Conservation (phyloP, 1,284 basidiomycete species). For the Puccinia brachypodii region DNA sequence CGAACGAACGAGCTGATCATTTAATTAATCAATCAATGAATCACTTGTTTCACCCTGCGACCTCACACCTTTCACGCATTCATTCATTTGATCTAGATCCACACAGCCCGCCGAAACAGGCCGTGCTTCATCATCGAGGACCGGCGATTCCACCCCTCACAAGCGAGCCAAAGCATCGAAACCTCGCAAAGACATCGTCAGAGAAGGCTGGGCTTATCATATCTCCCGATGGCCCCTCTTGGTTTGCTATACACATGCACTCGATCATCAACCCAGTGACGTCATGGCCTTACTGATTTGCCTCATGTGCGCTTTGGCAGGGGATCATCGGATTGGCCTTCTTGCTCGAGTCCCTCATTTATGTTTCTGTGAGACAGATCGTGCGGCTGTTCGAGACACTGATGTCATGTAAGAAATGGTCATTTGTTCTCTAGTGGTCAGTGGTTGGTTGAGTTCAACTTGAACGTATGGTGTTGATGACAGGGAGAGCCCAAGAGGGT, state of each 20-base stretch:
- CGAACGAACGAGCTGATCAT: too few relatives aligned
- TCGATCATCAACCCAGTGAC: not conserved
- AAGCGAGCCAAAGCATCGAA: constrained; percentile 61
- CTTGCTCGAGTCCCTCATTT: constrained; percentile 74
- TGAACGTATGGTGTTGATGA: not conserved
- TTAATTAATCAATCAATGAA: too few relatives aligned
- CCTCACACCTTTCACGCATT: not conserved
- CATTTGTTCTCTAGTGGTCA: too few relatives aligned
- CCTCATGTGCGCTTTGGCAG: constrained; percentile 58
- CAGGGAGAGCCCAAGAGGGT: constrained; percentile 8
- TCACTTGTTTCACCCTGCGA: too few relatives aligned
- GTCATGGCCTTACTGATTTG: not conserved
- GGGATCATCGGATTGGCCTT: constrained; percentile 81
- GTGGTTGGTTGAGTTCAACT: too few relatives aligned
- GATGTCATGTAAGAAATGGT: not conserved
- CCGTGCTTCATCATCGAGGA: not conserved
- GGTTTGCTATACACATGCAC: constrained; percentile 58
- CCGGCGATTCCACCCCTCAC: not conserved
- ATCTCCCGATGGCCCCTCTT: constrained; percentile 84
- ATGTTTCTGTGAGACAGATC: constrained; percentile 81
- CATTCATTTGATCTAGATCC: not conserved
- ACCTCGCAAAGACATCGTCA: constrained; percentile 57
- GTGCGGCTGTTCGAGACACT: constrained; percentile 60
- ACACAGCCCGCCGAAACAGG: not conserved
- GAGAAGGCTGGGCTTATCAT: constrained; percentile 74